phyloP scores from a whole-genome alignment of 2,329 filamentous ascomycete genomes.

The Neofusicoccum sp. region DNA sequence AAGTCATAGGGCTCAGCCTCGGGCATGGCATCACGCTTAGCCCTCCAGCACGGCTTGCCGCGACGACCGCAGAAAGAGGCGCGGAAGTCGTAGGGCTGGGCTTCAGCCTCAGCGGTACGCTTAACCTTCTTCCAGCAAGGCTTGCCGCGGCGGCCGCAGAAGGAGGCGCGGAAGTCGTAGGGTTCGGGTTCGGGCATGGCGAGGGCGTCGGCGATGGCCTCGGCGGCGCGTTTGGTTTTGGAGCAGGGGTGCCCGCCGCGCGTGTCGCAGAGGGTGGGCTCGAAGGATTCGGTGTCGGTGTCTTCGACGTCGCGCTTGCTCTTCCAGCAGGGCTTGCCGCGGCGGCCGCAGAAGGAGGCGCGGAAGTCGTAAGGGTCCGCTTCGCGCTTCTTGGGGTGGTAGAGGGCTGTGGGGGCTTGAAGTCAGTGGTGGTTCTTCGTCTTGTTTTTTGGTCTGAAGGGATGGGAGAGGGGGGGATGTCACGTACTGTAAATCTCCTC shows the following conservation, averaged over 20 bases:
- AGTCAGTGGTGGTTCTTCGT: background rate
- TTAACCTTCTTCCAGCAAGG: constrained; percentile 24
- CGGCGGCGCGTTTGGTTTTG: constrained; percentile 37
- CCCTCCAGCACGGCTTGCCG: constrained; percentile 48
- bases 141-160: constrained; percentile 27
- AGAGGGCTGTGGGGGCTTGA: background rate
- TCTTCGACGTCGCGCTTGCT: constrained; percentile 17
- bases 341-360: constrained; percentile 24
- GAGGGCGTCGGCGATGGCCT: constrained; percentile 30
- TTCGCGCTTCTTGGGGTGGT: constrained; percentile 26
- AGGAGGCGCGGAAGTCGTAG: constrained; percentile 15
- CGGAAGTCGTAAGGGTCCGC: constrained; percentile 22
- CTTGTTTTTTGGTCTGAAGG: no score
- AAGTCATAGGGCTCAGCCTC: constrained; percentile 24
- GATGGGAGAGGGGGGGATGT: background rate
- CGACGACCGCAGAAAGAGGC: constrained; percentile 40
- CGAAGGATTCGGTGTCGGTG: constrained; percentile 19
- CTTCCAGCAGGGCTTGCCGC: constrained; percentile 23
- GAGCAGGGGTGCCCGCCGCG: constrained; percentile 30
- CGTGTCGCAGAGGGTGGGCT: constrained; percentile 35
- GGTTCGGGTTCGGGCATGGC: constrained; percentile 23
- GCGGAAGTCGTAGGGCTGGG: constrained; percentile 22
- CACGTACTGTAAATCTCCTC: background rate
- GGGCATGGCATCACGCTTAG: constrained; percentile 8
- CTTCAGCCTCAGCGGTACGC: constrained; percentile 20